Evolutionary conservation across 805 yeast species (phyloP), one percentile per base, ranked within the genome.

Genomic region (Candida berthetii): DNA sequence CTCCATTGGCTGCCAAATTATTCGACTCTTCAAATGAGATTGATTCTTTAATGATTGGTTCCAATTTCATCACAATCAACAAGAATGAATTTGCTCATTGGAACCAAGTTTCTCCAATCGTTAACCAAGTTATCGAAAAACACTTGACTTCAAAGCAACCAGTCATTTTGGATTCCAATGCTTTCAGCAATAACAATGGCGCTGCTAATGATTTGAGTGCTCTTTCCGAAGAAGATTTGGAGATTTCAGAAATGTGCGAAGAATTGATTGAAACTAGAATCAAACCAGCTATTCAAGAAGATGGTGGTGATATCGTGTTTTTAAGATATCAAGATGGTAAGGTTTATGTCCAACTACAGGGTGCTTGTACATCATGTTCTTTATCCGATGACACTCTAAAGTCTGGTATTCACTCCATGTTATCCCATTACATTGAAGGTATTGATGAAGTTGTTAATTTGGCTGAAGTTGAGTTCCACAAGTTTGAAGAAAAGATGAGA

Each of bases 261-360:
- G 98, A 93, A 58, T 72, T 93, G 42, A 82, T 95, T 42, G 95
- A 85, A 46, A 93, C 99, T 2, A 80, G 97, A 58, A 90, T 93
- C 39, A 81, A 96, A 57, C 99, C 99, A 1, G 96, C 98, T 1
- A 89, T 93, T 43, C 96, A 89, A 66, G 99, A 93, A 55, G 99
- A 93, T 56, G 99, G 99, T 47, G 99, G 99, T 28, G 98, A 93
- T 57, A 82, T 93, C 47, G 90, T 87, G 53, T 95, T 80, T 60
- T 75, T 85, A 44, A 93, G 87, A 6, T 90, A 86, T 58, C 86
- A 82, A 44, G 73, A 84, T 1, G 99, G 99, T 2, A 80, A 84
- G 13, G 98, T 95, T 7, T 85, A 78, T 60, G 76, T 93, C 52
- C 88, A 85, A 59, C 69, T 93, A 36, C 90, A 87, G 53, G 99